These are phyloP conservation scores for Globisporangium splendens DNA, from an alignment of 352 stramenopile species.

Conservation along the genomic window DNA sequence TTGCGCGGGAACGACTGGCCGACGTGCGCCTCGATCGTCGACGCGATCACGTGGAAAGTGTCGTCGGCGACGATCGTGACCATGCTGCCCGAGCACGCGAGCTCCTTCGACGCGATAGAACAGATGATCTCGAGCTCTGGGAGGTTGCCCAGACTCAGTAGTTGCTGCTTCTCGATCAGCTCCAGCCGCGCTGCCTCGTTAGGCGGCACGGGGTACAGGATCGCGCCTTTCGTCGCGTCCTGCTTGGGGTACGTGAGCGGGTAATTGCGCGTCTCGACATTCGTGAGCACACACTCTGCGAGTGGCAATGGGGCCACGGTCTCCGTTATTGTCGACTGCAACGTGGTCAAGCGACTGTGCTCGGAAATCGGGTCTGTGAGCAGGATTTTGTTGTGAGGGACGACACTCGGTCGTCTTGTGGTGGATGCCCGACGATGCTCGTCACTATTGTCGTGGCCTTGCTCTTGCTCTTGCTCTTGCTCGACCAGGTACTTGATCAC, in stretches of 20 bases:
- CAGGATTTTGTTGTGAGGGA: background rate
- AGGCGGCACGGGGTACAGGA: background rate
- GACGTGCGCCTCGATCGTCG: slow-evolving; percentile 18
- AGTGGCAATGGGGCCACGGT: background rate
- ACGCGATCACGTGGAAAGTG: slow-evolving; percentile 46
- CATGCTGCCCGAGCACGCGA: slow-evolving; percentile 49
- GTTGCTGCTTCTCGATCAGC: slow-evolving; percentile 1
- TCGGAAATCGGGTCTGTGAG: slow-evolving; percentile 11
- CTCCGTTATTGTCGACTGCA: slow-evolving; percentile 1
- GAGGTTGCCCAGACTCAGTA: background rate
- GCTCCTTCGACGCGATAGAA: slow-evolving; percentile 45
- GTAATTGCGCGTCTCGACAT: slow-evolving; percentile 5
- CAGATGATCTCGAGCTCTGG: slow-evolving; percentile 44
- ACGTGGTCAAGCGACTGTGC: slow-evolving; percentile 6
- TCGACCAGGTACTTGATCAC: slow-evolving; percentile 35
- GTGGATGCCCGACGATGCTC: too few relatives aligned
- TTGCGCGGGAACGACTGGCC: slow-evolving; percentile 41
- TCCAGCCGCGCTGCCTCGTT: slow-evolving; percentile 5
- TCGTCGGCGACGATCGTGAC: slow-evolving; percentile 60
- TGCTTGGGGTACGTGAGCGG: slow-evolving; percentile 3
- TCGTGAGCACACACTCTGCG: slow-evolving; percentile 10
- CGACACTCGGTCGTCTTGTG: background rate
- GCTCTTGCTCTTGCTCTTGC: slow-evolving; percentile 8
- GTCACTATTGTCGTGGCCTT: too few relatives aligned
- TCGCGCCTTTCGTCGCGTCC: background rate